These are phyloP conservation scores for Lunularia cruciata DNA, from an alignment of 225 moss, liverwort and hornwort species.

Conservation along the genomic window DNA sequence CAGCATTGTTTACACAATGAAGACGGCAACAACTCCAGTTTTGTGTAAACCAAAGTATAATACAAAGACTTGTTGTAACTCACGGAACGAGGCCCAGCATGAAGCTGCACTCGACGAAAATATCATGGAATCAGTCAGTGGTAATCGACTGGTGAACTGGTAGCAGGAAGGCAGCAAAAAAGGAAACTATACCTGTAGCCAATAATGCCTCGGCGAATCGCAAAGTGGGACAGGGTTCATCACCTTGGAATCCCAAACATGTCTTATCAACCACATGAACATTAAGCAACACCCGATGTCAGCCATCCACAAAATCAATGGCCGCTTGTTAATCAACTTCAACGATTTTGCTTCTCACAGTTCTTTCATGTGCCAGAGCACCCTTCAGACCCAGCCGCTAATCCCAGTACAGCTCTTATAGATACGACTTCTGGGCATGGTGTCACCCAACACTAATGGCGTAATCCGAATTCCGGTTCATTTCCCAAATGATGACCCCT, in stretches of 20 bases:
- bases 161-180: slow-evolving; percentile 45
- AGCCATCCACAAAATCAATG: slow-evolving; percentile 59
- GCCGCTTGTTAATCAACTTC: slow-evolving; percentile 50
- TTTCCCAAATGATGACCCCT: slow-evolving; percentile 13
- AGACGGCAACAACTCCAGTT: slow-evolving; percentile 19
- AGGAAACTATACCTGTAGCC: slow-evolving; percentile 62
- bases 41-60: slow-evolving; percentile 16
- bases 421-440: slow-evolving; percentile 18
- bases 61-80: slow-evolving; percentile 16
- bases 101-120: slow-evolving; percentile 48
- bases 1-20: slow-evolving; percentile 35
- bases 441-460: slow-evolving; percentile 31
- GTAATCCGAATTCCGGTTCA: slow-evolving; percentile 22
- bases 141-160: slow-evolving; percentile 47
- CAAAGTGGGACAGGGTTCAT: slow-evolving; percentile 63
- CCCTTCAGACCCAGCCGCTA: slow-evolving; percentile 19
- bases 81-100: slow-evolving; percentile 31
- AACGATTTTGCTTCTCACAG: slow-evolving; percentile 46
- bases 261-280: slow-evolving; percentile 68
- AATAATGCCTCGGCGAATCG: slow-evolving; percentile 60
- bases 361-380: slow-evolving; percentile 35
- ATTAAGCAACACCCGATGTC: slow-evolving; percentile 63
- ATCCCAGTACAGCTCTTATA: slow-evolving; percentile 31
- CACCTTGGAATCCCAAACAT: slow-evolving; percentile 60
- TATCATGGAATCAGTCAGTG: slow-evolving; percentile 48